These are phyloP conservation scores for Sporothrix phasma DNA, from an alignment of 2,329 filamentous ascomycete genomes.

Conservation along the genomic window DNA sequence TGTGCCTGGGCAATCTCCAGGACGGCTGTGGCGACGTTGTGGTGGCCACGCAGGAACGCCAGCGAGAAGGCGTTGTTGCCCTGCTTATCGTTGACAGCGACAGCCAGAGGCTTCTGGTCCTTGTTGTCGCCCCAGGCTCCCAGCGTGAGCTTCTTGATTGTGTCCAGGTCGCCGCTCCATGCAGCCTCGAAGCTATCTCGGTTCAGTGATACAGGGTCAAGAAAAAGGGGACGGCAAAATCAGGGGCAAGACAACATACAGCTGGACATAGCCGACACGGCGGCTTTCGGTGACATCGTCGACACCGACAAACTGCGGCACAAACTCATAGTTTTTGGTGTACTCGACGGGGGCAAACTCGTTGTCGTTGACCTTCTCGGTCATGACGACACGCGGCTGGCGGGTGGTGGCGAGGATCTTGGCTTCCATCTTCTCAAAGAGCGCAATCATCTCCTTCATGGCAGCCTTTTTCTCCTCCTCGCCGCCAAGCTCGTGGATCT, in stretches of 20 bases:
- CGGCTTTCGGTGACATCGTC: conserved; percentile 46
- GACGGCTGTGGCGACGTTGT: conserved; percentile 52
- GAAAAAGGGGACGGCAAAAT: not conserved
- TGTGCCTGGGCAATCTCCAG: conserved; percentile 63
- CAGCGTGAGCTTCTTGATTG: conserved; percentile 55
- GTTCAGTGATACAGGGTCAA: not conserved
- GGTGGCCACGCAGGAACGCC: conserved; percentile 56
- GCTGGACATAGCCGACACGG: conserved; percentile 48
- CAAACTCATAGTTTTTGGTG: conserved; percentile 33
- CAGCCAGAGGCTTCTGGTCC: conserved; percentile 50
- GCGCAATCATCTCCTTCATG: conserved; percentile 39
- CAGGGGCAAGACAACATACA: conserved; percentile 28
- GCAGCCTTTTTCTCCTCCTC: conserved; percentile 44
- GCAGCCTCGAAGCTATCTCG: conserved; percentile 51
- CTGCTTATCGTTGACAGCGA: conserved; percentile 46
- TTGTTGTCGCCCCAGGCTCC: conserved; percentile 45
- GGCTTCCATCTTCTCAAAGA: conserved; percentile 46
- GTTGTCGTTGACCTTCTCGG: conserved; percentile 40
- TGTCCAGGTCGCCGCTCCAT: conserved; percentile 58
- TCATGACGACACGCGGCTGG: conserved; percentile 56
- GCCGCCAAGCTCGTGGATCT: conserved; percentile 25
- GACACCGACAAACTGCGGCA: conserved; percentile 42
- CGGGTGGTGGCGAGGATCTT: conserved; percentile 47
- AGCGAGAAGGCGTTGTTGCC: conserved; percentile 55
- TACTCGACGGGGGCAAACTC: not conserved